These are phyloP conservation scores for Asterophora parasitica DNA, from an alignment of 768 basidiomycete genomes.

Conservation along the genomic window DNA sequence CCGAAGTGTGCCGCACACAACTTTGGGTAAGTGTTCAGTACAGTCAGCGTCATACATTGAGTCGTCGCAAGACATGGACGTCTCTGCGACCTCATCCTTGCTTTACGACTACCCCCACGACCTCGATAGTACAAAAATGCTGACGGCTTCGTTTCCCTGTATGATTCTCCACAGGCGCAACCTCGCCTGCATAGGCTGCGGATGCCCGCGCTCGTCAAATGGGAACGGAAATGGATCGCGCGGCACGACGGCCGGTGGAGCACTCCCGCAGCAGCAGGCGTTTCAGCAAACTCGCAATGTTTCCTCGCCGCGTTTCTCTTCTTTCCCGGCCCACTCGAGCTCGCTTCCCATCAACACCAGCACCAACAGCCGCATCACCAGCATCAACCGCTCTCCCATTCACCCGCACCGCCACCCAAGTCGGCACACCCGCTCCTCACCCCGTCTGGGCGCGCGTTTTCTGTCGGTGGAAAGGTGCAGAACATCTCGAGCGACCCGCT, in stretches of 20 bases:
- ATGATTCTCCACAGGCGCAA: slow-evolving; percentile 65
- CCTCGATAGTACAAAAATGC: slow-evolving; percentile 25
- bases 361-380: slow-evolving; percentile 10
- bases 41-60: slow-evolving; percentile 12
- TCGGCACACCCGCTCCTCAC: slow-evolving; percentile 70
- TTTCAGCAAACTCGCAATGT: slow-evolving; percentile 19
- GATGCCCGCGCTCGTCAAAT: slow-evolving; percentile 48
- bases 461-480: slow-evolving; percentile 72
- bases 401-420: slow-evolving; percentile 26
- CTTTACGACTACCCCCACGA: neutral
- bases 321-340: slow-evolving; percentile 15
- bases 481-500: slow-evolving; percentile 73
- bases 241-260: slow-evolving; percentile 9
- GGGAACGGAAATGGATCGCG: slow-evolving; percentile 15
- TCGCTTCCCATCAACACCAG: slow-evolving; percentile 8
- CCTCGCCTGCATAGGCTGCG: slow-evolving; percentile 72
- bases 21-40: slow-evolving; percentile 61
- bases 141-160: slow-evolving; percentile 45
- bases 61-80: slow-evolving; percentile 6
- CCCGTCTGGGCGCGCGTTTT: slow-evolving; percentile 76
- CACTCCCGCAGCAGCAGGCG: slow-evolving; percentile 29
- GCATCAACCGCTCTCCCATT: slow-evolving; percentile 11
- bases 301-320: slow-evolving; percentile 29
- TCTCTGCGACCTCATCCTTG: neutral
- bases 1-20: slow-evolving; percentile 76